Evolutionary conservation across 768 basidiomycete genomes (phyloP).

Genomic region (Calvatia gigantea): DNA sequence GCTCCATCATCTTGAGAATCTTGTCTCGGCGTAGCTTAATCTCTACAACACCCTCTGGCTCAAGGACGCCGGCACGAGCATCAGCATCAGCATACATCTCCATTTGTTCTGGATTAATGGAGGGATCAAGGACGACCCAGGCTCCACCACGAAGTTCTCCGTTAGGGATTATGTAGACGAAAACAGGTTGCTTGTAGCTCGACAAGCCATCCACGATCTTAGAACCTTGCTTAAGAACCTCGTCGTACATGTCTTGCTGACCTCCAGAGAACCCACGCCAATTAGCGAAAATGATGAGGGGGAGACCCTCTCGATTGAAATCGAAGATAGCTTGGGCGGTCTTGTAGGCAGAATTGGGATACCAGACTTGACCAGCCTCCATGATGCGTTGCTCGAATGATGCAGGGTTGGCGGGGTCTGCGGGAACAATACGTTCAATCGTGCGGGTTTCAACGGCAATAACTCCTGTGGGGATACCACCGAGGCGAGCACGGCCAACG

Average conservation of each 20-base stretch:
- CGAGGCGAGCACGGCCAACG: slow-evolving; percentile 91
- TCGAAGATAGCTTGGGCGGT: slow-evolving; percentile 99
- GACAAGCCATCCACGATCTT: slow-evolving; percentile 99
- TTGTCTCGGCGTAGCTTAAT: slow-evolving; percentile 98
- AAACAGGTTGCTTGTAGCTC: slow-evolving; percentile 95
- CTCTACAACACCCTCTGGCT: slow-evolving; percentile 96
- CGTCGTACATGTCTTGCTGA: slow-evolving; percentile 99
- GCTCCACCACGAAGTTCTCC: slow-evolving; percentile 98
- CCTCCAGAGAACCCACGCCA: slow-evolving; percentile 99
- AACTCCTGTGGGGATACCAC: slow-evolving; percentile 96
- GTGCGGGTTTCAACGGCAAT: slow-evolving; percentile 98
- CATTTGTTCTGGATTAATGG: slow-evolving; percentile 96
- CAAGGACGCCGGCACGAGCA: slow-evolving; percentile 92
- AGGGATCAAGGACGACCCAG: slow-evolving; percentile 98
- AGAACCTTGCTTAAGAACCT: slow-evolving; percentile 93
- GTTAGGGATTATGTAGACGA: slow-evolving; percentile 97
- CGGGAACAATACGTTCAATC: slow-evolving; percentile 93
- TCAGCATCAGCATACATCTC: slow-evolving; percentile 99
- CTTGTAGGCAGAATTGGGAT: slow-evolving; percentile 99
- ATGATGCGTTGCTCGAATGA: slow-evolving; percentile 98
- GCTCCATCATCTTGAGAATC: slow-evolving; percentile 86
- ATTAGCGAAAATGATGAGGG: slow-evolving; percentile 98
- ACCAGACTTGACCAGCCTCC: slow-evolving; percentile 99
- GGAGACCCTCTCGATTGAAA: slow-evolving; percentile 94
- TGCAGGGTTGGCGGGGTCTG: slow-evolving; percentile 94